phyloP scores from a whole-genome alignment of 2,329 filamentous ascomycete genomes.

The Aureobasidium sp. region DNA sequence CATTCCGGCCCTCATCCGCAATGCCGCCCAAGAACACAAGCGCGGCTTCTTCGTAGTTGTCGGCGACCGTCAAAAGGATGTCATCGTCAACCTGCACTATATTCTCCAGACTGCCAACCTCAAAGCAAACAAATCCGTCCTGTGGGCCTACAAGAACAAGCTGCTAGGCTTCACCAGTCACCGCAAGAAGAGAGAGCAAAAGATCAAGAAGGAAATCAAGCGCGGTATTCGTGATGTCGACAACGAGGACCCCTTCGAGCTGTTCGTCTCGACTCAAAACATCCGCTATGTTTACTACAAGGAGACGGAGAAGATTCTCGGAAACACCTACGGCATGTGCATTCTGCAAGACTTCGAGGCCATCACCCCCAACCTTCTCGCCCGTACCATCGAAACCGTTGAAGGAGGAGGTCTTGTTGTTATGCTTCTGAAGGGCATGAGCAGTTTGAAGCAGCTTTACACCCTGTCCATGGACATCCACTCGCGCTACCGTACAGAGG shows the following conservation, averaged over 20 bases:
- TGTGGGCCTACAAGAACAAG: constrained; percentile 99
- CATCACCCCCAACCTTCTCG: constrained; percentile 91
- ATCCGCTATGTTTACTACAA: constrained; percentile 99
- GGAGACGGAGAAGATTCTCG: constrained; percentile 96
- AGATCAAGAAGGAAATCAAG: constrained; percentile 98
- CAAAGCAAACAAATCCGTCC: constrained; percentile 89
- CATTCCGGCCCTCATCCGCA: constrained; percentile 83
- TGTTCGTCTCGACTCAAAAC: constrained; percentile 92
- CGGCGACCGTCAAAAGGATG: constrained; percentile 88
- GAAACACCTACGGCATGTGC: constrained; percentile 97
- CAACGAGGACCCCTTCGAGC: constrained; percentile 88
- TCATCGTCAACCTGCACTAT: constrained; percentile 89
- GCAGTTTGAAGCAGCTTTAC: constrained; percentile 92
- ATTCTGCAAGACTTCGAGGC: constrained; percentile 98
- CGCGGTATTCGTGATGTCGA: constrained; percentile 88
- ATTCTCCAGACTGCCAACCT: constrained; percentile 86
- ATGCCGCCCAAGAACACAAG: constrained; percentile 92
- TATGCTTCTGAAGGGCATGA: constrained; percentile 90
- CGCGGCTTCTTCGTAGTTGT: constrained; percentile 96
- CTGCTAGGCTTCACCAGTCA: constrained; percentile 91
- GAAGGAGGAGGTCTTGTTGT: constrained; percentile 91
- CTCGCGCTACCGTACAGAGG: constrained; percentile 90
- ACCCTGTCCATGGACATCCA: constrained; percentile 97
- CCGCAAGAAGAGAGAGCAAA: constrained; percentile 94
- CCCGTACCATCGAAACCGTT: constrained; percentile 92